Evolutionary conservation across 2,329 filamentous ascomycete species (phyloP), one percentile per base, ranked within the genome.

Genomic region (Colletotrichum sp.): DNA sequence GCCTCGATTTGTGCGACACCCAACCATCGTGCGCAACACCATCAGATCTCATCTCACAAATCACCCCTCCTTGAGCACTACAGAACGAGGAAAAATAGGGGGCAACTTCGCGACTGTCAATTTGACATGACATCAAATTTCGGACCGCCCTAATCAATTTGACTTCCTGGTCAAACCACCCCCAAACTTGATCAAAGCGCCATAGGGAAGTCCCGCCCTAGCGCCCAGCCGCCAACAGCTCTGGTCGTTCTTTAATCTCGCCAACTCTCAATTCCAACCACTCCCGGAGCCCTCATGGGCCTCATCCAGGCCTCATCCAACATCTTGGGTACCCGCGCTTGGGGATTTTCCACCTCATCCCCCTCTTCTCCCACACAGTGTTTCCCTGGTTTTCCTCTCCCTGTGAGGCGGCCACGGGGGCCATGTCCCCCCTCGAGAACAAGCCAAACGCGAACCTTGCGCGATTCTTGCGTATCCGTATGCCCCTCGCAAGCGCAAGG

Each of bases 91-190:
- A n/a, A 8, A 11, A 44, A 75, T 73, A 55, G 25, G 73, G 70
- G 69, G 63, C 69, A 39, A 63, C 19, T 63, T 73, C 55, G 70
- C 65, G 64, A 65, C 22, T 73, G 44, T 48, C 74, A 73, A 74
- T 64, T 73, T 76, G 48, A 73, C 57, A 63, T 73, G 57, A 68
- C 74, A 76, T 76, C 70, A 76, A 76, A 76, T 76, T 76, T 76
- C 74, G 70, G 74, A 59, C 70, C 22, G 34, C 70, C 74, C 48
- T 76, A 65, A 66, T 74, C 74, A 76, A 76, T 76, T 69, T 76
- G 74, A 69, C 71, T 74, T 74, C 74, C 74, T 69, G 57, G 74
- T 74, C 74, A 76, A 75, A 75, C 44, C 68, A 61, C 61, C 63
- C 61, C 68, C 36, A 72, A 74, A 69, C 74, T 64, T 68, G 74